Conservation (phyloP, 2,329 filamentous ascomycete species). For the Rhinocladiella mackenziei region DNA sequence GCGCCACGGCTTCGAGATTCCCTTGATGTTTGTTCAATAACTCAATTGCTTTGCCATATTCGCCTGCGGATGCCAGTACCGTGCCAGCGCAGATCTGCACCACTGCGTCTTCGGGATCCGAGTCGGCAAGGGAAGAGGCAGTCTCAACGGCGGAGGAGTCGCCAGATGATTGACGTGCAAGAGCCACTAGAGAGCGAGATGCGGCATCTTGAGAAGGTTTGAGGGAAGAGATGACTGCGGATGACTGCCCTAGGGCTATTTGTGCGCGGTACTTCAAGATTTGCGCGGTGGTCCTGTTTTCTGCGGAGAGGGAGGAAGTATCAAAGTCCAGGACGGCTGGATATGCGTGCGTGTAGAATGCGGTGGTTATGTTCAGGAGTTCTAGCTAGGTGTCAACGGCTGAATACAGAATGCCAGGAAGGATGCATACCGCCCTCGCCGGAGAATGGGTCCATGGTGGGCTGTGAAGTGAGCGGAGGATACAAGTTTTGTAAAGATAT, state of each 20-base stretch:
- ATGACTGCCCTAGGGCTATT: slow-evolving; percentile 74
- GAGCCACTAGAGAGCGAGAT: slow-evolving; percentile 68
- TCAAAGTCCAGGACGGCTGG: slow-evolving; percentile 82
- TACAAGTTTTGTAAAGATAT: background rate
- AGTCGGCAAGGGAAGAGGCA: slow-evolving; percentile 64
- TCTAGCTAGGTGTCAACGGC: slow-evolving; percentile 41
- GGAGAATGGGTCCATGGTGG: slow-evolving; percentile 59
- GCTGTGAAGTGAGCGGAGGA: background rate
- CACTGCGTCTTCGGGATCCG: slow-evolving; percentile 66
- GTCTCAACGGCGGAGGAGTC: slow-evolving; percentile 58
- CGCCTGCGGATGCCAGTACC: slow-evolving; percentile 72
- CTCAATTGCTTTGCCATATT: slow-evolving; percentile 78
- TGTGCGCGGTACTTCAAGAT: slow-evolving; percentile 77
- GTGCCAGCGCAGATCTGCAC: slow-evolving; percentile 82
- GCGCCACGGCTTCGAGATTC: slow-evolving; percentile 70
- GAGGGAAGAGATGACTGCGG: slow-evolving; percentile 65
- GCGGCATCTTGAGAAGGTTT: slow-evolving; percentile 66
- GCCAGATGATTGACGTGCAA: slow-evolving; percentile 64
- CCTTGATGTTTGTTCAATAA: slow-evolving; percentile 80
- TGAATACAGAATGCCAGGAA: no score
- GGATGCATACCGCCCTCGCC: slow-evolving; percentile 54
- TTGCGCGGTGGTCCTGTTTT: slow-evolving; percentile 72
- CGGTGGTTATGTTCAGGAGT: slow-evolving; percentile 64
- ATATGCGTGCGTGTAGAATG: slow-evolving; percentile 75
- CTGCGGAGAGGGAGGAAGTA: slow-evolving; percentile 69